Evolutionary conservation across 805 yeast genomes (phyloP), one percentile per base, ranked within the genome.

Genomic region (Metschnikowia corniflorae): DNA sequence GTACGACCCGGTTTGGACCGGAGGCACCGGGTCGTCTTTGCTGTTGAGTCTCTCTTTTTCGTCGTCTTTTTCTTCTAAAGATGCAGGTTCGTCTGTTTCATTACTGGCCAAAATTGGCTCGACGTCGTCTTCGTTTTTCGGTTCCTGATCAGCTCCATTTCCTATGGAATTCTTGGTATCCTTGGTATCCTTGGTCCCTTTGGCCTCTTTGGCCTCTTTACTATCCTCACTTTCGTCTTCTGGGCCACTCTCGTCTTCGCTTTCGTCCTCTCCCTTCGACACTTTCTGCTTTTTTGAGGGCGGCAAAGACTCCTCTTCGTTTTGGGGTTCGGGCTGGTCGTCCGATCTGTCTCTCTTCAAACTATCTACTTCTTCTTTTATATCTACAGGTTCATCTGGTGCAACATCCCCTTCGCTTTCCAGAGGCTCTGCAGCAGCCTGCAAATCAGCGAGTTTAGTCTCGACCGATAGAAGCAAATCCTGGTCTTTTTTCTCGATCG

Each of bases 1-100:
- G 44, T 54, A 68, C 12, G 65, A 61, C 0, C 72, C 74, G 5
- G 43, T 39, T 38, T 68, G 77, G 3, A 66, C 69, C 2, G 79
- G 77, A 1, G 79, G 77, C 7, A 66, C 58, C 7, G 63, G 61
- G 27, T 59, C 66, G 27, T 49, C 54, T 19, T 53, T 49, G 2
- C 61, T 50, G 40, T 58, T 62, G 12, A 60, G 25, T 3, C 16
- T 22, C 20, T 34, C 34, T 13, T 25, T 18, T 22, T 21, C 36
- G 24, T 8, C 30, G 14, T 7, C 14, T 13, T 10, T 25, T 25
- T 13, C 37, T 3, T 20, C 39, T n/a, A n/a, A n/a, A 12, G 27
- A 19, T 9, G 17, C 33, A 22, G 18, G 27, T n/a, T 30, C 31
- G 16, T 28, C 43, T 24, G 44, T 41, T 33, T 39, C 43, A 35